Evolutionary conservation across 1,284 basidiomycete genomes (phyloP).

Genomic region (Puccinia horiana): DNA sequence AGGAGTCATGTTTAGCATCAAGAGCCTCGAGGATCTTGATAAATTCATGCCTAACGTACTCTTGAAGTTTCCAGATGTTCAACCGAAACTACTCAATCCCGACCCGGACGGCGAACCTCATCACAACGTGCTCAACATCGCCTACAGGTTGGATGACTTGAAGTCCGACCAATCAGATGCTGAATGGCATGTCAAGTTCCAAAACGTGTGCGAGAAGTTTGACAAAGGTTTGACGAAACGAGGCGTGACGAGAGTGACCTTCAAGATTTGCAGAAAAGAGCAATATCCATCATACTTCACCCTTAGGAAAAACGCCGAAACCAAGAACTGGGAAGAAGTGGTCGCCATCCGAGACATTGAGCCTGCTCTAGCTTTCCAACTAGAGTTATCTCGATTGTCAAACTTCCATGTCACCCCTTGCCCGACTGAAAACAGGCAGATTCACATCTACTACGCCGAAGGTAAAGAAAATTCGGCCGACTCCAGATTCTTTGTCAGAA

Average conservation of each 20-base stretch:
- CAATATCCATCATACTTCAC: slow-evolving; percentile 96
- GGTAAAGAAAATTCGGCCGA: slow-evolving; percentile 95
- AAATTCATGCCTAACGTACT: slow-evolving; percentile 65
- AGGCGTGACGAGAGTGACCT: slow-evolving; percentile 86
- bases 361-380: slow-evolving; percentile 95
- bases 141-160: slow-evolving; percentile 77
- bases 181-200: slow-evolving; percentile 75
- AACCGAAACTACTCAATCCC: slow-evolving; percentile 56
- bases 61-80: slow-evolving; percentile 53
- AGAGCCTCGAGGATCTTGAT: slow-evolving; percentile 70
- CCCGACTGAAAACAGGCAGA: slow-evolving; percentile 90
- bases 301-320: slow-evolving; percentile 69
- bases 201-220: slow-evolving; percentile 73
- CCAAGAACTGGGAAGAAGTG: slow-evolving; percentile 85
- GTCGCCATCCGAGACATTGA: slow-evolving; percentile 97
- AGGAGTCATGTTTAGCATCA: slow-evolving; percentile 86
- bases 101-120: slow-evolving; percentile 72
- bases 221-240: slow-evolving; percentile 68
- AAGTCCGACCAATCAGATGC: slow-evolving; percentile 75
- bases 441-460: slow-evolving; percentile 82
- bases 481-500: slow-evolving; percentile 95
- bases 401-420: slow-evolving; percentile 94
- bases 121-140: slow-evolving; percentile 91
- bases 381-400: slow-evolving; percentile 92
- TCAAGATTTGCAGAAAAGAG: slow-evolving; percentile 85